Evolutionary conservation across 2,329 filamentous ascomycete species (phyloP), one percentile per base, ranked within the genome.

Genomic region (Aspergillus sojae): DNA sequence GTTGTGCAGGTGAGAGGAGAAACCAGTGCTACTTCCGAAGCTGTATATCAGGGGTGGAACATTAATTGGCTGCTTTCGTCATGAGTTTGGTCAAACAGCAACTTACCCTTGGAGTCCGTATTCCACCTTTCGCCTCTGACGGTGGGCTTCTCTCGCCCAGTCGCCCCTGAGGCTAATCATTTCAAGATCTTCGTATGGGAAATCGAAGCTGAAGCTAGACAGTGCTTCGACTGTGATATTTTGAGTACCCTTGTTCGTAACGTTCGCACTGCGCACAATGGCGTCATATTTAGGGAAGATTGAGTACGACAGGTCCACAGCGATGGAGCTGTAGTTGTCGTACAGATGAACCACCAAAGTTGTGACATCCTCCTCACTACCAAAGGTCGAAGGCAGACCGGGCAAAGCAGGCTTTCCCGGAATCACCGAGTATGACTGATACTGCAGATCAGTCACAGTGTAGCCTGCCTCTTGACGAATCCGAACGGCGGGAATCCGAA

Each of bases 1-100:
- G 67, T 90, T 90, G 71, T 89, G 86, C 1, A 87, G 77, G 67
- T 89, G 86, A 0, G 87, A 89, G 0, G 87, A 87, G 70, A 88
- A 90, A 1, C 88, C 88, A 3, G 82, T 83, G 0, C 80, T 83
- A 67, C 87, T 89, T 19, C 85, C 84, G 71, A 90, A 89, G 6
- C 86, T 87, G 48, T 65, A 46, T 45, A 54, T 53, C 12, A 30
- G 11, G 10, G 9, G 6, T n/a, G 28, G 12, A 23, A n/a, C 1
- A 71, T 77, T 63, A 77, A 74, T 36, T 57, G 2, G 6, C 26
- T 19, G 30, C 9, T 4, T 34, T 12, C 5, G 1, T 16, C 23
- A 30, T 26, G 14, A 4, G 46, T 6, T 16, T 19, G 1, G 4
- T 50, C 0, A 3, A 30, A 28, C 16, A n/a, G 46, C 11, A 16